Conservation (phyloP, 768 basidiomycete genomes). For the Mycena alexandri region DNA sequence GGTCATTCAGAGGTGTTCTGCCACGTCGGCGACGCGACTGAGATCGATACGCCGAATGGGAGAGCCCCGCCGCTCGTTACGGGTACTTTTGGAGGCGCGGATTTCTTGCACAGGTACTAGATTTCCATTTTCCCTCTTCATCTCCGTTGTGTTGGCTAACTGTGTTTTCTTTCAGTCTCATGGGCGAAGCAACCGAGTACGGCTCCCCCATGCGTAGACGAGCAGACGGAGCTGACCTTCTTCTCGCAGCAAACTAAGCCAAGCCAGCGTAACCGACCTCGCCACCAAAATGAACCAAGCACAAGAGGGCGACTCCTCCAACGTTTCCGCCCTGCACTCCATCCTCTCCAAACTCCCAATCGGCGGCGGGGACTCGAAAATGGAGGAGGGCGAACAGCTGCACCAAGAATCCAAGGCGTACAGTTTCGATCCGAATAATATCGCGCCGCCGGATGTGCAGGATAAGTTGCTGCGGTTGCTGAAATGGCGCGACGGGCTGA, state of each 20-base stretch:
- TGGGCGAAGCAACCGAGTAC: constrained; percentile 76
- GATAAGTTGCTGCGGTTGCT: constrained; percentile 66
- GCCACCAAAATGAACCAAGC: constrained; percentile 62
- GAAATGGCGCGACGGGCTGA: constrained; percentile 74
- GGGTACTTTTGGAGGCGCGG: constrained; percentile 71
- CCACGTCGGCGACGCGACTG: constrained; percentile 79
- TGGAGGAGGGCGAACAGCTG: constrained; percentile 68
- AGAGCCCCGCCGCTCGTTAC: constrained; percentile 74
- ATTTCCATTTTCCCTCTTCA: neutral
- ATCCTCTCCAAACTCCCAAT: constrained; percentile 65
- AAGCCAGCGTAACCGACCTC: constrained; percentile 72
- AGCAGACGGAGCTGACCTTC: neutral
- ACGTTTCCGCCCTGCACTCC: constrained; percentile 53
- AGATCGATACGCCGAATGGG: constrained; percentile 66
- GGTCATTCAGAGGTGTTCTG: constrained; percentile 81
- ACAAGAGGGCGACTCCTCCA: constrained; percentile 50
- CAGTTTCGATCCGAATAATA: constrained; percentile 70
- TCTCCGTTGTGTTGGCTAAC: constrained; percentile 51
- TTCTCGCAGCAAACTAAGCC: constrained; percentile 62
- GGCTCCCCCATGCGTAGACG: constrained; percentile 30
- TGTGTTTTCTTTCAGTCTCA: constrained; percentile 73
- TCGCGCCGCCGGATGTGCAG: constrained; percentile 76
- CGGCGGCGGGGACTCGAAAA: constrained; percentile 64
- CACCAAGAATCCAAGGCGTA: constrained; percentile 69
- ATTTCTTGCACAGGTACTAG: constrained; percentile 4